These are phyloP conservation scores for Fusarium protoensiforme DNA, from an alignment of 2,329 filamentous ascomycete genomes.

Conservation along the genomic window DNA sequence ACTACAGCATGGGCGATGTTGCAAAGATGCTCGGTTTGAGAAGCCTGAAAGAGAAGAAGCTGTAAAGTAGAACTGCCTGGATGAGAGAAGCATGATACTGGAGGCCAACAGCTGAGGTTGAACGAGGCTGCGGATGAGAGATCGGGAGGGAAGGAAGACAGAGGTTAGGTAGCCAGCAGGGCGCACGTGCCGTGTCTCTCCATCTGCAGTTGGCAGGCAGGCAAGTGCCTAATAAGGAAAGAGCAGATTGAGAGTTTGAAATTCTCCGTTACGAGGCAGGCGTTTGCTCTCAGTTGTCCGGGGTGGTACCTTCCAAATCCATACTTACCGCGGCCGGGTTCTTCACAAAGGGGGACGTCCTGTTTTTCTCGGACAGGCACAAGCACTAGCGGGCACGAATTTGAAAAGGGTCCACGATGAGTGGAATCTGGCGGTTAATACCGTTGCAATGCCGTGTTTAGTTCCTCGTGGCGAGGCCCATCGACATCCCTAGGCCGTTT, in stretches of 20 bases:
- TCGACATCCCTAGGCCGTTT: background rate
- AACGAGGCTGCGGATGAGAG: slow-evolving; percentile 1
- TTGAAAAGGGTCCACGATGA: background rate
- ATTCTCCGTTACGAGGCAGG: slow-evolving; percentile 10
- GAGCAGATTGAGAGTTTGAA: slow-evolving; percentile 18
- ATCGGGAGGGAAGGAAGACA: background rate
- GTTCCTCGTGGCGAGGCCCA: background rate
- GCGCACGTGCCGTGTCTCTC: slow-evolving; percentile 22
- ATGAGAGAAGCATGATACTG: background rate
- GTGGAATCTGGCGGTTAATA: background rate
- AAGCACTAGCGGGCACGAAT: background rate
- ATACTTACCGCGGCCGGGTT: slow-evolving; percentile 37
- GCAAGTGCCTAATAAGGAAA: slow-evolving; percentile 21
- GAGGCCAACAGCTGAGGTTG: slow-evolving; percentile 8
- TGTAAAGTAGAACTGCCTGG: background rate
- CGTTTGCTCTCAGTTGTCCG: background rate
- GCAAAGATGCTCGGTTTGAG: background rate
- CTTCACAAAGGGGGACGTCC: background rate
- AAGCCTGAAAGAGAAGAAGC: background rate
- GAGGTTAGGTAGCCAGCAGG: slow-evolving; percentile 16
- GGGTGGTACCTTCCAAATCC: slow-evolving; percentile 27
- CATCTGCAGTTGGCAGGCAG: background rate
- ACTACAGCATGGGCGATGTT: background rate
- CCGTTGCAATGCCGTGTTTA: background rate
- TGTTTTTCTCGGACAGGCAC: background rate